These are phyloP conservation scores for Penicillium sp. DNA, from an alignment of 2,329 filamentous ascomycete species.

Conservation along the genomic window DNA sequence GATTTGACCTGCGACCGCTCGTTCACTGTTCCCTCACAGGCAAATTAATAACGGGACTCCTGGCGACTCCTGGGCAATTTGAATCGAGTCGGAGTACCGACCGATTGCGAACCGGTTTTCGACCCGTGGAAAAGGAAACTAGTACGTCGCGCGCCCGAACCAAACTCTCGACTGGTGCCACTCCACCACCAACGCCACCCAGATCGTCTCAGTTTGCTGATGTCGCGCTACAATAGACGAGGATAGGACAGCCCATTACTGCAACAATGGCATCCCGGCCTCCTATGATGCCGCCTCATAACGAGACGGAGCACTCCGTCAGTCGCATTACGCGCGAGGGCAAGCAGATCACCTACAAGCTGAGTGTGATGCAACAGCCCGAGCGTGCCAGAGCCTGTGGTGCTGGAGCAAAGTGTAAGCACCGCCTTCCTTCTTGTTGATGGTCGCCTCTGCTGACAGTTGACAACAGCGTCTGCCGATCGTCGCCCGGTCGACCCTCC, in stretches of 20 bases:
- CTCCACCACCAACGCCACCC: background rate
- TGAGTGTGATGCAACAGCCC: constrained; percentile 89
- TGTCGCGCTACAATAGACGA: constrained; percentile 11
- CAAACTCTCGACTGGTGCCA: background rate
- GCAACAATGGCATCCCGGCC: constrained; percentile 44
- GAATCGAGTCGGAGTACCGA: background rate
- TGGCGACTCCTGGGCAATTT: background rate
- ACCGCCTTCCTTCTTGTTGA: background rate
- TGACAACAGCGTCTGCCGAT: constrained; percentile 68
- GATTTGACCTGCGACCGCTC: constrained; percentile 13
- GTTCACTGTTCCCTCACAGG: background rate
- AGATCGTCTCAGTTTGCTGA: constrained; percentile 5
- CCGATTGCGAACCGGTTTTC: background rate
- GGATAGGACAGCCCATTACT: background rate
- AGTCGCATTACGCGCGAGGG: constrained; percentile 69
- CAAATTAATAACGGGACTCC: constrained; percentile 1
- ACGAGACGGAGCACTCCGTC: constrained; percentile 55
- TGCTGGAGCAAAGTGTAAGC: constrained; percentile 87
- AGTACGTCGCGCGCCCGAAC: constrained; percentile 3
- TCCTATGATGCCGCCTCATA: constrained; percentile 41
- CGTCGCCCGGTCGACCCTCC: constrained; percentile 91
- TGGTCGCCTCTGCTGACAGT: constrained; percentile 1
- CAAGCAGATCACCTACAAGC: constrained; percentile 72
- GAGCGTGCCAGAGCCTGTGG: constrained; percentile 93
- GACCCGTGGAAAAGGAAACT: background rate